Conservation (phyloP, 1,284 basidiomycete species). For the Rhodofomes roseus region DNA sequence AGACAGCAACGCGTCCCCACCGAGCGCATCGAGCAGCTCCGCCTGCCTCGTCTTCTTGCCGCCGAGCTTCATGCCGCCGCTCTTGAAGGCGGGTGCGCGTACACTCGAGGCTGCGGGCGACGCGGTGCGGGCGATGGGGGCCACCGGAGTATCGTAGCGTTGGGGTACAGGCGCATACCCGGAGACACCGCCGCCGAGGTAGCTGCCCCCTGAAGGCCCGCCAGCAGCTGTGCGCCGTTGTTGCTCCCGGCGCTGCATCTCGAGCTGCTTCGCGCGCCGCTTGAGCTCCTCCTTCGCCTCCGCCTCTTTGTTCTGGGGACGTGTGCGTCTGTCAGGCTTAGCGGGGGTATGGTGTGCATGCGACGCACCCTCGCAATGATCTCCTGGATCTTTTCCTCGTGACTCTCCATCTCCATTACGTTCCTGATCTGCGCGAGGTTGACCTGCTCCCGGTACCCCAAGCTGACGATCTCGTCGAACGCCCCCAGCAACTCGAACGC, state of each 20-base stretch:
- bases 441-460: conserved; percentile 94
- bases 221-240: conserved; percentile 66
- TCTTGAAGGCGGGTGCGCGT: conserved; percentile 85
- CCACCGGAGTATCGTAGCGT: conserved; percentile 60
- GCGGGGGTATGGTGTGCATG: neutral
- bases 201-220: conserved; percentile 41
- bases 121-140: conserved; percentile 38
- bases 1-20: conserved; percentile 68
- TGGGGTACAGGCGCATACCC: conserved; percentile 67
- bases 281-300: conserved; percentile 99
- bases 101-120: conserved; percentile 50
- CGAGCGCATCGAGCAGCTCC: conserved; percentile 84
- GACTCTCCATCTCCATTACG: conserved; percentile 97
- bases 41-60: conserved; percentile 87
- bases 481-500: conserved; percentile 95
- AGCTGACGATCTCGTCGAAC: conserved; percentile 94
- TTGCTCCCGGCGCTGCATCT: conserved; percentile 95
- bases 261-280: conserved; percentile 95
- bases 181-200: conserved; percentile 60
- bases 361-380: conserved; percentile 87
- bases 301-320: conserved; percentile 89
- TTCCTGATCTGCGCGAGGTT: conserved; percentile 90
- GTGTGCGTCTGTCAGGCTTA: neutral
- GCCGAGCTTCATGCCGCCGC: conserved; percentile 97
- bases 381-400: conserved; percentile 99